A percentile compares a stretch with the other conserved stretches of the same genome.
These are phyloP conservation scores for Fusarium buxicola DNA, from an alignment of 2,329 filamentous ascomycete genomes.

Conservation along the genomic window DNA sequence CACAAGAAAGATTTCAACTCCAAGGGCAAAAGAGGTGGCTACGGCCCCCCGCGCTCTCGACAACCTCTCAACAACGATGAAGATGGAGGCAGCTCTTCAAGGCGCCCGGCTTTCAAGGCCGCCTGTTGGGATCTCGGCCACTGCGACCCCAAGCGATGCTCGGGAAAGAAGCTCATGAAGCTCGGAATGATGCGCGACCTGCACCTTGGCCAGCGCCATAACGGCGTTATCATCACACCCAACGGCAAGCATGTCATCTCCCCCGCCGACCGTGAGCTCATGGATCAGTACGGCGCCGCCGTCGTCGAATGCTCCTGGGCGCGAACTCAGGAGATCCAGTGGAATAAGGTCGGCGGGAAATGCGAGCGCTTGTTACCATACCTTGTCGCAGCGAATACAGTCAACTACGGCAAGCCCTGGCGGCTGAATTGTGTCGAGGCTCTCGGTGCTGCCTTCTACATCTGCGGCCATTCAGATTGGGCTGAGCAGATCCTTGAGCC, in stretches of 20 bases:
- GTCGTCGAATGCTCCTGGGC: constrained; percentile 99
- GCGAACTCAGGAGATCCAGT: constrained; percentile 89
- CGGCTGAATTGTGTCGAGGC: constrained; percentile 96
- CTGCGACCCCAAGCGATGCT: constrained; percentile 97
- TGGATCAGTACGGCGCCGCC: constrained; percentile 91
- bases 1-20: constrained; percentile 90
- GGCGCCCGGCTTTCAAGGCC: constrained; percentile 79
- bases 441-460: constrained; percentile 89
- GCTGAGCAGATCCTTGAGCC: constrained; percentile 83
- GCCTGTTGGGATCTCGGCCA: constrained; percentile 98
- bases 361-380: constrained; percentile 93
- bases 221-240: constrained; percentile 92
- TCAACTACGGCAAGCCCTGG: constrained; percentile 98
- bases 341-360: constrained; percentile 90
- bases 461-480: constrained; percentile 93
- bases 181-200: constrained; percentile 94
- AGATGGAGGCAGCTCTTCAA: constrained; percentile 48
- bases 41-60: constrained; percentile 63
- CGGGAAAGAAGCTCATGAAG: constrained; percentile 92
- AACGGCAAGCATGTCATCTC: constrained; percentile 90
- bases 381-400: constrained; percentile 93
- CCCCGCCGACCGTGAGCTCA: constrained; percentile 81
- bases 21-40: constrained; percentile 77
- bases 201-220: constrained; percentile 89
- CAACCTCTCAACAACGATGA: constrained; percentile 60